phyloP scores from a whole-genome alignment of 805 yeast species.

The Yamadazyma tumulicola region DNA sequence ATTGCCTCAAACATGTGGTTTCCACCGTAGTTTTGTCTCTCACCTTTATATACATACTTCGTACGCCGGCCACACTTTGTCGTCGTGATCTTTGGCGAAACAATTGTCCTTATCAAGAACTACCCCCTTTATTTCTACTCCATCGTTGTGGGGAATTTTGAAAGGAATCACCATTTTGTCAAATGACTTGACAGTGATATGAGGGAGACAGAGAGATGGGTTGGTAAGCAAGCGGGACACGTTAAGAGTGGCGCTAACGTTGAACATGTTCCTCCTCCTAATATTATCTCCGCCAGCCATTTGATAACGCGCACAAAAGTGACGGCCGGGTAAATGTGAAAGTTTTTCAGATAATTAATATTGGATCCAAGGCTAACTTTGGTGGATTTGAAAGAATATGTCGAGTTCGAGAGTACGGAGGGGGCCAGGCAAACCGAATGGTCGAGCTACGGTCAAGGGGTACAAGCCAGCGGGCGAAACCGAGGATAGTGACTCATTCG shows the following conservation, averaged over 20 bases:
- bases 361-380: too few relatives aligned
- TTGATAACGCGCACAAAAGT: too few relatives aligned
- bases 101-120: constrained; percentile 95
- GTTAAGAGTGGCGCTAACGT: constrained; percentile 75
- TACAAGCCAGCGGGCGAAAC: constrained; percentile 1
- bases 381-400: too few relatives aligned
- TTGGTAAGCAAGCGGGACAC: constrained; percentile 53
- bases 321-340: too few relatives aligned
- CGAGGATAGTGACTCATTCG: constrained; percentile 11
- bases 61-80: constrained; percentile 72
- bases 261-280: constrained; percentile 36
- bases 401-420: constrained; percentile 2
- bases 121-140: constrained; percentile 57
- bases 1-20: background rate
- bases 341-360: too few relatives aligned
- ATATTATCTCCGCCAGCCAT: too few relatives aligned
- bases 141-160: constrained; percentile 23
- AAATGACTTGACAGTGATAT: constrained; percentile 51
- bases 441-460: too few relatives aligned
- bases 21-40: background rate
- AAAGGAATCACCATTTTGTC: constrained; percentile 59
- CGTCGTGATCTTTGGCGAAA: constrained; percentile 80
- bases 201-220: constrained; percentile 73
- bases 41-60: constrained; percentile 9
- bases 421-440: background rate